Evolutionary conservation across 2,329 filamentous ascomycete species (phyloP).

Genomic region (Huntiella omanensis): DNA sequence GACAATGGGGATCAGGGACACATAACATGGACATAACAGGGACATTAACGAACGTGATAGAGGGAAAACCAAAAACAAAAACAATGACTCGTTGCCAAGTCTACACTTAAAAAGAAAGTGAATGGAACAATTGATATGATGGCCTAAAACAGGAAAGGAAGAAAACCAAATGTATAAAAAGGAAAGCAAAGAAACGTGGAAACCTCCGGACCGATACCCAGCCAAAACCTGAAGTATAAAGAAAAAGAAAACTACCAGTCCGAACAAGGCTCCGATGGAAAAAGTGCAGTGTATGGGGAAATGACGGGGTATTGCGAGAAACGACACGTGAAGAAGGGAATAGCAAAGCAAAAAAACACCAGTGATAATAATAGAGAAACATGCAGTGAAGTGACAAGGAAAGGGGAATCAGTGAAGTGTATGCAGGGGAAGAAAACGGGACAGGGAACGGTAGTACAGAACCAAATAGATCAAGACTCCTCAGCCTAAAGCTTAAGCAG

Average conservation of each 20-base stretch:
- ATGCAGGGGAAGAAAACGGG: slow-evolving; percentile 2
- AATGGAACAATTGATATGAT: background rate
- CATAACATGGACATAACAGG: background rate
- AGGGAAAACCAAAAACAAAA: slow-evolving; percentile 1
- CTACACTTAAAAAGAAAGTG: background rate
- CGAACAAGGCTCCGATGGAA: slow-evolving; percentile 4
- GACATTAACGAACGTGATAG: slow-evolving; percentile 3
- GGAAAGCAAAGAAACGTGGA: slow-evolving; percentile 2
- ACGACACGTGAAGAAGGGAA: slow-evolving; percentile 10
- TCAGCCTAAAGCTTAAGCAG: slow-evolving; percentile 1
- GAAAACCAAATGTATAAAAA: slow-evolving; percentile 1
- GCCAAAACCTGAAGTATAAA: slow-evolving; percentile 1
- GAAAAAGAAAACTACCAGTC: slow-evolving; percentile 2
- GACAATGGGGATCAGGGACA: background rate
- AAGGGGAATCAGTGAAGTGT: background rate
- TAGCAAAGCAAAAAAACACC: slow-evolving; percentile 12
- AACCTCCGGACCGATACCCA: background rate
- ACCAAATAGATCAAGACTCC: background rate
- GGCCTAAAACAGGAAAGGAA: background rate
- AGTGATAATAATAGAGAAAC: slow-evolving; percentile 4
- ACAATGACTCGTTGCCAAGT: background rate
- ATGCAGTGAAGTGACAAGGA: slow-evolving; percentile 1
- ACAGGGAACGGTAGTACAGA: slow-evolving; percentile 2
- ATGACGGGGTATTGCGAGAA: slow-evolving; percentile 11
- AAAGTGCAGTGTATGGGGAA: slow-evolving; percentile 7